Base-by-base conservation (phyloP, 176 grass and related monocot species). In the Canna indica region DNA sequence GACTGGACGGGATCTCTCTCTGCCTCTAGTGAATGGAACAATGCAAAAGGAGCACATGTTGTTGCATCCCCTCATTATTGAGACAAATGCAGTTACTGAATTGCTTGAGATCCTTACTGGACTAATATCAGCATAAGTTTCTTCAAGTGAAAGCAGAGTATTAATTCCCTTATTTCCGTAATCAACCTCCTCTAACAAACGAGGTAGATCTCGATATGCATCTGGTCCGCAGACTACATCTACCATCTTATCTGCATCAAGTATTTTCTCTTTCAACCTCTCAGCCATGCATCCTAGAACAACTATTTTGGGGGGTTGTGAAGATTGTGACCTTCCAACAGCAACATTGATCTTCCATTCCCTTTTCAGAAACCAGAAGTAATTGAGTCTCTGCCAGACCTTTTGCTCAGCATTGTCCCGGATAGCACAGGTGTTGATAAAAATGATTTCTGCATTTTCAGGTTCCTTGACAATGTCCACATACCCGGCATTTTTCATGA, bases 1-100 rank as follows among this genome's bases (percentile, higher is more conserved):
- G 20, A 97, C 88, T 22, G 93, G 86, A 54, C 93, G 86, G 1
- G 88, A 97, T 48, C 88, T 97, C 72, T 97, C 93, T 79, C 93
- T 87, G 16, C 93, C 93, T 77, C 93, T 90, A 79, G 93, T 97
- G 75, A 97, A 97, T 29, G 88, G 88, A 76, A 96, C 93, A 64
- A 96, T 91, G 77, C 93, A 97, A 83, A 97, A 97, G 0, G 88
- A 92, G 69, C 93, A 97, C 88, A 97, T 97, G 76, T 97, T 97
- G 77, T 97, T 97, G 65, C 93, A 97, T 32, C 93, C 93, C 66
- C 93, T 91, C 93, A 92, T 97, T 76, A 97, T 83, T 64, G 93
- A 97, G 39, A 90, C 89, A 36, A 97, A 97, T 45, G 93, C 93
- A 0, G 84, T 83, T 39, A 97, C 75, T 10, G 86, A 92, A 86